Percentiles rank a stretch among this genome's conserved stretches.
Evolutionary conservation across 192 early-diverging fungal species (phyloP).

Genomic region (Pilobolus umbonatus): DNA sequence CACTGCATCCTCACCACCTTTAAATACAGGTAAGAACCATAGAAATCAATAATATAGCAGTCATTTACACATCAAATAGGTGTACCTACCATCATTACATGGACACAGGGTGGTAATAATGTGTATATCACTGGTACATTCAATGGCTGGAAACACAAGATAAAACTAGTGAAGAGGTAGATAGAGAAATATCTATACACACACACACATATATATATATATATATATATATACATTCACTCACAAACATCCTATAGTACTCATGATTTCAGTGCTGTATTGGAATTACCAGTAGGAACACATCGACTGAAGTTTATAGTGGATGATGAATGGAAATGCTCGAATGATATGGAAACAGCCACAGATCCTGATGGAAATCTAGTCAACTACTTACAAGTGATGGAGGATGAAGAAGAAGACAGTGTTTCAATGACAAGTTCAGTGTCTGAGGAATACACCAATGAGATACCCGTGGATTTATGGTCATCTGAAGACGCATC

Average conservation of each 20-base stretch:
- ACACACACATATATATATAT: too few relatives aligned
- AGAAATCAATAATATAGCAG: not conserved
- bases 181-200: not conserved
- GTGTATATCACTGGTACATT: slow-evolving; percentile 96
- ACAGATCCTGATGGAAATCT: slow-evolving; percentile 93
- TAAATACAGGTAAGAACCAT: not conserved
- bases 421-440: slow-evolving; percentile 30
- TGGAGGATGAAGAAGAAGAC: slow-evolving; percentile 63
- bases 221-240: not conserved
- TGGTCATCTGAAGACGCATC: slow-evolving; percentile 13
- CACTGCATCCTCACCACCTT: not conserved
- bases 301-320: slow-evolving; percentile 98
- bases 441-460: slow-evolving; percentile 30
- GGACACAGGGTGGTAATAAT: slow-evolving; percentile 74
- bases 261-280: slow-evolving; percentile 72
- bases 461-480: slow-evolving; percentile 32
- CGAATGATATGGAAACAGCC: slow-evolving; percentile 82
- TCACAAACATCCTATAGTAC: slow-evolving; percentile 39
- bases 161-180: slow-evolving; percentile 65
- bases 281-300: slow-evolving; percentile 90
- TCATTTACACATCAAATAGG: not conserved
- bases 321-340: slow-evolving; percentile 97
- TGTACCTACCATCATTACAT: slow-evolving; percentile 88
- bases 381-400: slow-evolving; percentile 91
- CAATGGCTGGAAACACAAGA: slow-evolving; percentile 95